Percentiles rank a stretch among this genome's conserved stretches.
Conservation (phyloP, 257 asterid genomes). For the Fraxinus anomala region DNA sequence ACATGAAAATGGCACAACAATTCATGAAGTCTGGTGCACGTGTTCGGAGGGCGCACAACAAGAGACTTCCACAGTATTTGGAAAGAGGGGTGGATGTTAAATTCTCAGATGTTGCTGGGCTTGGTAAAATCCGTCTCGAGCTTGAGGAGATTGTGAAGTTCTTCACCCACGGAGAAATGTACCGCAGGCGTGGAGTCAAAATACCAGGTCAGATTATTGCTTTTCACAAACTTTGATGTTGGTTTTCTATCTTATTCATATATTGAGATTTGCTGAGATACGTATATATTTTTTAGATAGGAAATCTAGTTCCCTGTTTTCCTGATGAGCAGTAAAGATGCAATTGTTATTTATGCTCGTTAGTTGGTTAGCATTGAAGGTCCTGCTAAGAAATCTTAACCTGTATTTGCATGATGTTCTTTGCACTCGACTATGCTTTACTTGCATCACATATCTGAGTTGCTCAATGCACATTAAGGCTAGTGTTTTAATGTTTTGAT, state of each 20-base stretch:
- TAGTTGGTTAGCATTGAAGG: slow-evolving; percentile 9
- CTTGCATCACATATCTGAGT: slow-evolving; percentile 4
- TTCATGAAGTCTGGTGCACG: slow-evolving; percentile 98
- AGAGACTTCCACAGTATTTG: slow-evolving; percentile 79
- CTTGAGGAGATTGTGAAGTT: slow-evolving; percentile 97
- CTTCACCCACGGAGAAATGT: slow-evolving; percentile 97
- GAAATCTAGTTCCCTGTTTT: slow-evolving; percentile 12
- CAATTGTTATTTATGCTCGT: slow-evolving; percentile 8
- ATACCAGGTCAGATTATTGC: slow-evolving; percentile 75
- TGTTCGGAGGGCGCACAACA: slow-evolving; percentile 63
- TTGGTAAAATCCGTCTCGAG: slow-evolving; percentile 92
- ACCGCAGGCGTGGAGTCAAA: slow-evolving; percentile 91
- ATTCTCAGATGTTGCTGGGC: slow-evolving; percentile 96
- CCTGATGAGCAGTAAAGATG: slow-evolving; percentile 6
- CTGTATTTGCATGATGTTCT: background rate
- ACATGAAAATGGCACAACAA: slow-evolving; percentile 70
- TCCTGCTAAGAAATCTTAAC: background rate
- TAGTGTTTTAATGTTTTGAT: background rate
- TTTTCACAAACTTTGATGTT: slow-evolving; percentile 5
- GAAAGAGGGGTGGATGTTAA: slow-evolving; percentile 85
- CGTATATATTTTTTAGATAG: slow-evolving; percentile 6
- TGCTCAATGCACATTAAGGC: background rate
- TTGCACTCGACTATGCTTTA: background rate
- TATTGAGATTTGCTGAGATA: slow-evolving; percentile 16
- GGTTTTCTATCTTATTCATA: slow-evolving; percentile 13